Evolutionary conservation across 176 grass and related monocot genomes (phyloP).

Genomic region (Musa troglodytarum): DNA sequence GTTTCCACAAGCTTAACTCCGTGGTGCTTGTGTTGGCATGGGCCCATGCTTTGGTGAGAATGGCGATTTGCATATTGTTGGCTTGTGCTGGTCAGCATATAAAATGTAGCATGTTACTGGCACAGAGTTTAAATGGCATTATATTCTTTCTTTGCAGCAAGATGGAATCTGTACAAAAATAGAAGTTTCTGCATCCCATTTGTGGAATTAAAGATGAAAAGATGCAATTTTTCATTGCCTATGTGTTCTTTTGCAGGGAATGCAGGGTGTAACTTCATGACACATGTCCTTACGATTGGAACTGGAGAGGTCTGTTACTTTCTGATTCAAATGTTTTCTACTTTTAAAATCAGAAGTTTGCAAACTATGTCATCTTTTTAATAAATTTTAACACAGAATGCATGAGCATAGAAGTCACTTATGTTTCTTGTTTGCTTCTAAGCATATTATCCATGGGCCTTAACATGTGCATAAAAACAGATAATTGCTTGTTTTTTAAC

Average conservation of each 20-base stretch:
- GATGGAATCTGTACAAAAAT: background rate
- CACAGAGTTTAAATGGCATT: background rate
- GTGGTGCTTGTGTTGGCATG: no score
- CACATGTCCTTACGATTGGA: slow-evolving; percentile 34
- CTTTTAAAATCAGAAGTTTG: background rate
- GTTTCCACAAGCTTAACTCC: no score
- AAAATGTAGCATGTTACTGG: background rate
- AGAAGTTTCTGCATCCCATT: background rate
- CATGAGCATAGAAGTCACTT: background rate
- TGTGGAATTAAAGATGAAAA: background rate
- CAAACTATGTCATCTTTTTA: background rate
- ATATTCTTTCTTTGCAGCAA: background rate
- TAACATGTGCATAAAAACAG: no score
- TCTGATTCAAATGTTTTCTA: background rate
- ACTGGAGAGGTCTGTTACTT: slow-evolving; percentile 33
- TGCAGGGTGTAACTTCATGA: slow-evolving; percentile 34
- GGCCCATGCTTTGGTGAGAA: no score
- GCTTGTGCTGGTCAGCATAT: background rate
- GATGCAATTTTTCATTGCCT: background rate
- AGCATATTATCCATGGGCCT: background rate
- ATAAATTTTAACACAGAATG: background rate
- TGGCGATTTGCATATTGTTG: background rate
- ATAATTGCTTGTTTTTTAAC: no score
- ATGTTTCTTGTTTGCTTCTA: background rate
- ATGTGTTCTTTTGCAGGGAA: slow-evolving; percentile 7